Evolutionary conservation across 2,329 filamentous ascomycete species (phyloP).

Genomic region (Sarocladiaceae sp.): DNA sequence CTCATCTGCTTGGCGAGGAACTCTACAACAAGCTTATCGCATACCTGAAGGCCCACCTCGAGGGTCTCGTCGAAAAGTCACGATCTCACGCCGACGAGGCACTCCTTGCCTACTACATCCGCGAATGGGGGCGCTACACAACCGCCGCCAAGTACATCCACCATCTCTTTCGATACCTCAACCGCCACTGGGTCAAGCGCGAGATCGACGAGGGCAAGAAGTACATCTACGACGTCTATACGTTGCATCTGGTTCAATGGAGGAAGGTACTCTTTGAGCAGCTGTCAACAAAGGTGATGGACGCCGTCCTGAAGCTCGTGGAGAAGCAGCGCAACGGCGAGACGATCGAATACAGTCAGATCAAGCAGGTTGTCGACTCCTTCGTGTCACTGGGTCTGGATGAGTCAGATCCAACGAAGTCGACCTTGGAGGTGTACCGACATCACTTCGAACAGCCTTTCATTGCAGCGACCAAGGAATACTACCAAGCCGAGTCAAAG

Average conservation of each 20-base stretch:
- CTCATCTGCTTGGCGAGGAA: slow-evolving; percentile 91
- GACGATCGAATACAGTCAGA: slow-evolving; percentile 94
- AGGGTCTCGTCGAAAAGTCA: slow-evolving; percentile 63
- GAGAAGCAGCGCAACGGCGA: slow-evolving; percentile 97
- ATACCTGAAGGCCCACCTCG: slow-evolving; percentile 75
- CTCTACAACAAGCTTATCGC: slow-evolving; percentile 86
- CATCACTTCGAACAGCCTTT: slow-evolving; percentile 91
- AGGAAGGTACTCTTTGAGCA: slow-evolving; percentile 81
- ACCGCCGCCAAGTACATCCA: slow-evolving; percentile 96
- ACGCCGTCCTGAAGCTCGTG: slow-evolving; percentile 85
- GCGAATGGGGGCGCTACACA: slow-evolving; percentile 94
- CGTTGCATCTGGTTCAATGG: slow-evolving; percentile 92
- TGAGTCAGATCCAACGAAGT: slow-evolving; percentile 86
- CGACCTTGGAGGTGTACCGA: slow-evolving; percentile 90
- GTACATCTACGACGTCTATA: slow-evolving; percentile 97
- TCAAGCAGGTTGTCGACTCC: slow-evolving; percentile 94
- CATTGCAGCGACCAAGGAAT: slow-evolving; percentile 72
- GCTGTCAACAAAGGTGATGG: slow-evolving; percentile 87
- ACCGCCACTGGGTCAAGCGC: slow-evolving; percentile 97
- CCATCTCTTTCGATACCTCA: slow-evolving; percentile 92
- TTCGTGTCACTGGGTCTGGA: slow-evolving; percentile 94
- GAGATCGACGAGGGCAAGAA: slow-evolving; percentile 99
- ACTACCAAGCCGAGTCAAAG: slow-evolving; percentile 88
- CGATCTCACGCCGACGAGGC: slow-evolving; percentile 83
- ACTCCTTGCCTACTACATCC: slow-evolving; percentile 85